A percentile compares a stretch with the other conserved stretches of the same genome.
phyloP scores from a whole-genome alignment of 352 stramenopile species.

The Pythium biforme region DNA sequence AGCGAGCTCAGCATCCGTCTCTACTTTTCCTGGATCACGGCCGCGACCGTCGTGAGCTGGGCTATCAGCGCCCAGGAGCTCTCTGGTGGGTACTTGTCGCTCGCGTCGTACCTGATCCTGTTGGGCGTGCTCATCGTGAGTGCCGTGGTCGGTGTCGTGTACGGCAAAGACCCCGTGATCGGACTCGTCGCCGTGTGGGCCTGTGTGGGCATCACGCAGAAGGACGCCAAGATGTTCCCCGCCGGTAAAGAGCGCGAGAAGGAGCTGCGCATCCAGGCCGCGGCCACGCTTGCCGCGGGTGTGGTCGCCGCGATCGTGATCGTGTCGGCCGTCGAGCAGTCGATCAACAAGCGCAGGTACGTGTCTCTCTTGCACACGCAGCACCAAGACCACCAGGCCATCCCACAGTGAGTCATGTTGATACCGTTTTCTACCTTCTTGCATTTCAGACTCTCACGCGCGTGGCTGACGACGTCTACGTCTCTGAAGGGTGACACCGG shows the following conservation, averaged over 20 bases:
- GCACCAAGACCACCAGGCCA: conserved; percentile 33
- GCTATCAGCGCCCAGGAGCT: conserved; percentile 46
- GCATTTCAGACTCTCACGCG: conserved; percentile 25
- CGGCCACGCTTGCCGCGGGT: conserved; percentile 34
- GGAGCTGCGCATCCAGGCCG: conserved; percentile 41
- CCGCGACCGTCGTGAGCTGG: conserved; percentile 52
- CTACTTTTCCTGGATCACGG: conserved; percentile 67
- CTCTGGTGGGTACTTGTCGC: conserved; percentile 34
- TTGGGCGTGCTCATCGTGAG: conserved; percentile 44
- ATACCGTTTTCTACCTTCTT: neutral
- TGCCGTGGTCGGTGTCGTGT: conserved; percentile 42
- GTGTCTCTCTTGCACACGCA: conserved; percentile 7
- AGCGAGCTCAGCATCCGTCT: conserved; percentile 62
- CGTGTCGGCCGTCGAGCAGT: conserved; percentile 14
- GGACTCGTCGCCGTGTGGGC: conserved; percentile 50
- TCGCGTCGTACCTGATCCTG: conserved; percentile 44
- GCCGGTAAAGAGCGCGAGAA: conserved; percentile 24
- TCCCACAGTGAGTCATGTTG: conserved; percentile 20
- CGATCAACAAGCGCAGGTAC: conserved; percentile 20
- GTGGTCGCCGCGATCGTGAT: conserved; percentile 15
- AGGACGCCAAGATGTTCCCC: conserved; percentile 32
- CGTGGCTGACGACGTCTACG: conserved; percentile 19
- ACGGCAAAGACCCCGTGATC: conserved; percentile 55
- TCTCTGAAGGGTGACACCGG: conserved; percentile 23
- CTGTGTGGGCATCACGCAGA: conserved; percentile 47